These are phyloP conservation scores for Hemisphaericaspora subhashii DNA, from an alignment of 1,139 yeast species.

Conservation along the genomic window DNA sequence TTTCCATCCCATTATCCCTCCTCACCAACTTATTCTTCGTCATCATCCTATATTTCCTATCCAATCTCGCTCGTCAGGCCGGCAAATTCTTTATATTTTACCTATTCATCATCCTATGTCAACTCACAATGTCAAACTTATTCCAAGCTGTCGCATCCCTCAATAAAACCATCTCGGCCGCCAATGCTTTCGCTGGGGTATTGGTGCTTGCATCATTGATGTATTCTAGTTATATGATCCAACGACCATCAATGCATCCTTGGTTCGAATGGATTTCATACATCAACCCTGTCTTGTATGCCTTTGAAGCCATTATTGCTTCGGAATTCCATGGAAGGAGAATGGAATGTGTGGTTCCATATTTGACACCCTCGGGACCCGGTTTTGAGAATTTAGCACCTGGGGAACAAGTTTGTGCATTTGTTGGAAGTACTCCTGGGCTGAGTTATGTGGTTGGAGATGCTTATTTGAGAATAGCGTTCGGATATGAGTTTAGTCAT, in stretches of 20 bases:
- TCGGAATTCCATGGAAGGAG: conserved; percentile 56
- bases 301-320: conserved; percentile 55
- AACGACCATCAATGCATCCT: conserved; percentile 59
- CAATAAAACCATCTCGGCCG: conserved; percentile 46
- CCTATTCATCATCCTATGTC: conserved; percentile 38
- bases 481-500: conserved; percentile 43
- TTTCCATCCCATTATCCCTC: conserved; percentile 50
- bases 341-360: conserved; percentile 46
- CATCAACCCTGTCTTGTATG: conserved; percentile 56
- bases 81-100: conserved; percentile 55
- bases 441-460: conserved; percentile 48
- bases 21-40: conserved; percentile 44
- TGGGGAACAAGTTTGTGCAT: conserved; percentile 50
- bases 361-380: conserved; percentile 52
- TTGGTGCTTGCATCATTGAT: conserved; percentile 47
- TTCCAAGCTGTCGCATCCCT: conserved; percentile 53
- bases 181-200: conserved; percentile 54
- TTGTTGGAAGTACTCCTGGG: conserved; percentile 50
- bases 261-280: conserved; percentile 68
- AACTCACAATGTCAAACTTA: conserved; percentile 37
- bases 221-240: conserved; percentile 58
- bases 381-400: conserved; percentile 41
- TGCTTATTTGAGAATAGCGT: conserved; percentile 43
- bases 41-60: conserved; percentile 50
- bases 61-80: conserved; percentile 50